These are phyloP conservation scores for Microcos paniculata DNA, from an alignment of 345 rosid genomes.

Conservation along the genomic window DNA sequence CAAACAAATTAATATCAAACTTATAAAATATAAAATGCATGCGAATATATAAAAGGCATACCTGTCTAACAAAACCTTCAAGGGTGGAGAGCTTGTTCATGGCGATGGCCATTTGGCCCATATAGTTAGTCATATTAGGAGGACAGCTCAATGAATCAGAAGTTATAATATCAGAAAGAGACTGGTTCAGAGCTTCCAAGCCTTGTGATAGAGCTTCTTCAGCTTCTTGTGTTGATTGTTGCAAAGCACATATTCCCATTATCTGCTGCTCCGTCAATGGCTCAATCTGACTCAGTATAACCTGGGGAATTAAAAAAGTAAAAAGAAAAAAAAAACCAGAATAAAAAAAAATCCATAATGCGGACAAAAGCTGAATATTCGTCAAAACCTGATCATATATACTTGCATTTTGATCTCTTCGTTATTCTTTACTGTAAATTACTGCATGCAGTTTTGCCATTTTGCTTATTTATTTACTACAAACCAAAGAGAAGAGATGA, in stretches of 20 bases:
- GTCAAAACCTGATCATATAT: background rate
- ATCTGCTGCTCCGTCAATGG: constrained; percentile 89
- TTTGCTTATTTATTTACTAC: constrained; percentile 21
- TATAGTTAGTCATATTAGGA: constrained; percentile 83
- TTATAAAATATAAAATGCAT: background rate
- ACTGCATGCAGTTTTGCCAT: background rate
- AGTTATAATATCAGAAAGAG: constrained; percentile 79
- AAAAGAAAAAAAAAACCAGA: background rate
- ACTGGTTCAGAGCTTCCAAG: constrained; percentile 79
- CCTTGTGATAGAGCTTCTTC: constrained; percentile 95
- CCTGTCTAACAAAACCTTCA: constrained; percentile 95
- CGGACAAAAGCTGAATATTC: background rate
- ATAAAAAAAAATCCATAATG: background rate
- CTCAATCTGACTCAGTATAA: constrained; percentile 70
- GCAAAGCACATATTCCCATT: constrained; percentile 81
- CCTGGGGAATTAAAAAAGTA: constrained; percentile 30
- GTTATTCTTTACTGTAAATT: background rate
- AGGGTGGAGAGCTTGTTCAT: constrained; percentile 91
- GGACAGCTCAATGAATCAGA: constrained; percentile 79
- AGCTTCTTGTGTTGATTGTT: constrained; percentile 84
- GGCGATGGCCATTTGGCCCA: constrained; percentile 95
- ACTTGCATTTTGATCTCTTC: background rate
- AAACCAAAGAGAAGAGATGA: constrained; percentile 33
- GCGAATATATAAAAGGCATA: constrained; percentile 13
- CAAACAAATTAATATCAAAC: background rate